Evolutionary conservation across 345 rosid species (phyloP), one percentile per base, ranked within the genome.

Genomic region (Gossypium thurberi): DNA sequence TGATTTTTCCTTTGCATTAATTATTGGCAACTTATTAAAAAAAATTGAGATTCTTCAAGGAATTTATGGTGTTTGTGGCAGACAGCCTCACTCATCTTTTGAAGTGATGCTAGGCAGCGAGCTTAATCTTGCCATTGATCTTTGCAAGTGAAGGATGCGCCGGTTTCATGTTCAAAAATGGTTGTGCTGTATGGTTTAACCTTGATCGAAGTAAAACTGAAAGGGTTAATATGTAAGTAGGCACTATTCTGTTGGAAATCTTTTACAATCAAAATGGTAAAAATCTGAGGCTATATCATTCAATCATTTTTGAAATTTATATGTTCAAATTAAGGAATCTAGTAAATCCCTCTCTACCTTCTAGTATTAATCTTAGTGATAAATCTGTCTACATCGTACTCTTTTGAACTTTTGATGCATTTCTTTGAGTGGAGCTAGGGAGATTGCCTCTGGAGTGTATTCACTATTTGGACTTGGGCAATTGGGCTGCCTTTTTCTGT

Each of bases 61-160:
- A 26, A 25, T 50, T 48, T 25, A 46, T 21, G 55, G 37, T 46
- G 37, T 20, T 20, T 66, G 40, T 66, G 70, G 18, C 50, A 65
- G 23, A 48, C 8, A 8, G 43, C 58, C 42, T 67, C 18, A 26
- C 42, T 48, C 23, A 48, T 25, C 57, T 67, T 48, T 3, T 67
- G 57, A 42, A 10, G 4, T 66, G 10, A 66, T 47, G 70, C 42
- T 33, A 33, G 40, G 14, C 18, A 14, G 42, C 21, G 40, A 63
- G 67, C 48, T 63, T 48, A 47, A 46, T 66, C 70, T 25, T 25
- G 71, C 70, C 8, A 8, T 25, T 69, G 60, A 26, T 28, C n/a
- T 3, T 23, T 69, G 2, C 60, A 17, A 51, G 58, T 28, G 6
- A 46, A 65, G 53, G 37, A 65, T 65, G 70, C 12, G 12, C 37